Conservation (phyloP, 192 early-diverging fungal genomes). For the Backusella westeae region DNA sequence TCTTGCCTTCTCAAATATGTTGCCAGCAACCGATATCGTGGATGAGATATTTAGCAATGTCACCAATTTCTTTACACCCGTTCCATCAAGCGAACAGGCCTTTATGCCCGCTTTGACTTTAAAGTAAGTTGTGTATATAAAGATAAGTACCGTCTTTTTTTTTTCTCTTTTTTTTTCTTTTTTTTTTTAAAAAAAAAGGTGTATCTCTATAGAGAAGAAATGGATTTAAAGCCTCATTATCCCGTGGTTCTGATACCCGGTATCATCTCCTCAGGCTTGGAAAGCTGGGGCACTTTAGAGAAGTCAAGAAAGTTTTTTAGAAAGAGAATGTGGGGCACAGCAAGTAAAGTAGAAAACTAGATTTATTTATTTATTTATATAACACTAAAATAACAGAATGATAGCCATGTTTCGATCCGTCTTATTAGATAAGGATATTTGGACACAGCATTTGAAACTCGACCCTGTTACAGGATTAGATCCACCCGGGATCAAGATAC, state of each 20-base stretch:
- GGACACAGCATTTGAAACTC: constrained; percentile 82
- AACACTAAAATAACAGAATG: not conserved
- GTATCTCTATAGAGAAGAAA: constrained; percentile 25
- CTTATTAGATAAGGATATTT: constrained; percentile 83
- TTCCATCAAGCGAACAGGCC: constrained; percentile 44
- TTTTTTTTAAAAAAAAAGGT: too few species aligned
- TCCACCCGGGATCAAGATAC: constrained; percentile 74
- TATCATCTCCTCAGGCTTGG: constrained; percentile 83
- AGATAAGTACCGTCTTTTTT: constrained; percentile 14
- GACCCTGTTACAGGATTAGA: constrained; percentile 83
- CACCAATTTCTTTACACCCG: constrained; percentile 48
- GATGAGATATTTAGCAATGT: constrained; percentile 75
- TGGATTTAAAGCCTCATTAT: constrained; percentile 39
- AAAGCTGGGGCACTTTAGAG: constrained; percentile 80
- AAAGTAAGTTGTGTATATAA: not conserved
- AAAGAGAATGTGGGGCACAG: constrained; percentile 83
- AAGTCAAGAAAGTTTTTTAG: constrained; percentile 84
- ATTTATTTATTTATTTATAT: not conserved
- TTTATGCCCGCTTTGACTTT: constrained; percentile 46
- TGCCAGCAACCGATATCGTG: constrained; percentile 63
- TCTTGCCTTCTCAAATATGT: constrained; percentile 59
- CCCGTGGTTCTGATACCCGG: constrained; percentile 86
- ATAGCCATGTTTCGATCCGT: constrained; percentile 84
- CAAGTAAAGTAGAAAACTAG: constrained; percentile 40
- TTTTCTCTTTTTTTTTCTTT: not conserved